Conservation (phyloP, 176 grass and related monocot genomes). For the Carex pumila region DNA sequence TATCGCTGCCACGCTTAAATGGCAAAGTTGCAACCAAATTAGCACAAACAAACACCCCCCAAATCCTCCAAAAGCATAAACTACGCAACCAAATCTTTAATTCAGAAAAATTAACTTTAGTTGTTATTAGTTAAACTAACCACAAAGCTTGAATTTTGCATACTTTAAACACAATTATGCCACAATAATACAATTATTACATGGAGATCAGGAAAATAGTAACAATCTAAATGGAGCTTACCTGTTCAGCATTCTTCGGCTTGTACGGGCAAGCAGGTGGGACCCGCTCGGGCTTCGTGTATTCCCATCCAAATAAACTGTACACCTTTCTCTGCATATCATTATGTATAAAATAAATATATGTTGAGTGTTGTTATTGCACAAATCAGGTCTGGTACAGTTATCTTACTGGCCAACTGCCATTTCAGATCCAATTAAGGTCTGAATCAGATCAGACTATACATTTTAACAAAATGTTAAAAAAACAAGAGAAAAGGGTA, state of each 20-base stretch:
- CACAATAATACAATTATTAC: neutral
- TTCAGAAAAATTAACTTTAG: neutral
- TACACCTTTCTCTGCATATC: constrained; percentile 70
- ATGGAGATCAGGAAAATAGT: constrained; percentile 1
- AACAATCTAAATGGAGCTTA: constrained; percentile 22
- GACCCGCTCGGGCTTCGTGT: constrained; percentile 63
- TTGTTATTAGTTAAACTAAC: neutral
- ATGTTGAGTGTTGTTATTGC: neutral
- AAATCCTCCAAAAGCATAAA: neutral
- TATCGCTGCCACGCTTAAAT: neutral
- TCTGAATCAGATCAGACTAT: neutral
- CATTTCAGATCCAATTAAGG: neutral
- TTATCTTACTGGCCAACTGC: neutral
- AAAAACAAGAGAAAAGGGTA: neutral
- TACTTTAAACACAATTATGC: neutral
- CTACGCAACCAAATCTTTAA: neutral
- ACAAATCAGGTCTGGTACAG: neutral
- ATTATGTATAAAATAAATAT: neutral
- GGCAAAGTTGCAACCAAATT: neutral
- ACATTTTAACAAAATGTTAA: neutral
- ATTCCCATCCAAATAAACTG: constrained; percentile 83
- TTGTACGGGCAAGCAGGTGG: constrained; percentile 89
- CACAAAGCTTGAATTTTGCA: neutral
- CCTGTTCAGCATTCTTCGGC: constrained; percentile 42
- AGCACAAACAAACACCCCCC: neutral